phyloP scores from a whole-genome alignment of 306 rosid species.

The Prunus fruticosa region DNA sequence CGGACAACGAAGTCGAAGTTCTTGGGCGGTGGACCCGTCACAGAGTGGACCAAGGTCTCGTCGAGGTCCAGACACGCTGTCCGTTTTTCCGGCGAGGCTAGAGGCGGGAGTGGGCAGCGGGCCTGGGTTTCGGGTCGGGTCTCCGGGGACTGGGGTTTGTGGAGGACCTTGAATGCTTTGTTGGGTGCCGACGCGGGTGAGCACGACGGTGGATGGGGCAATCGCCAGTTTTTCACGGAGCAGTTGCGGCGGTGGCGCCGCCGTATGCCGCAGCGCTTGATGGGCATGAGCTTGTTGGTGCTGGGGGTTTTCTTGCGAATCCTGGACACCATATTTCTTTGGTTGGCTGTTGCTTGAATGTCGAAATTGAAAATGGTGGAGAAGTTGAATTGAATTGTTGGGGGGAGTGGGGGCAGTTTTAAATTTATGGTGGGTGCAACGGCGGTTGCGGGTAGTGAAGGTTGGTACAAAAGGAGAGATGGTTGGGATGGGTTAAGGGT shows the following conservation, averaged over 20 bases:
- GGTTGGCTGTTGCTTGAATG: neutral
- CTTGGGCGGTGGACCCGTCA: conserved; percentile 44
- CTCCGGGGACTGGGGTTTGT: conserved; percentile 13
- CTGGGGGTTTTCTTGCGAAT: conserved; percentile 35
- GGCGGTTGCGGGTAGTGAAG: conserved; percentile 47
- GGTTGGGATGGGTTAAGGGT: neutral
- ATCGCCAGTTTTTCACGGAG: conserved; percentile 14
- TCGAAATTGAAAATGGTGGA: neutral
- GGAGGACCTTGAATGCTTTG: conserved; percentile 47
- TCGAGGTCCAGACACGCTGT: conserved; percentile 82
- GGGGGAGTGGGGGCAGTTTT: conserved; percentile 11
- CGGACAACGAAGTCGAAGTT: conserved; percentile 66
- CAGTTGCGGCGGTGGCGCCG: neutral
- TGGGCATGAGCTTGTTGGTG: conserved; percentile 7
- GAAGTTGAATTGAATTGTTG: neutral
- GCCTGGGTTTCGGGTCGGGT: neutral
- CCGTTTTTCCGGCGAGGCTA: conserved; percentile 28
- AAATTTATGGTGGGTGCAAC: conserved; percentile 64
- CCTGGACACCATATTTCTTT: conserved; percentile 64
- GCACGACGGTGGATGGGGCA: conserved; percentile 58
- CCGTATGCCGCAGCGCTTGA: neutral
- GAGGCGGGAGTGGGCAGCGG: conserved; percentile 27
- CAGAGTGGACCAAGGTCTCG: conserved; percentile 75
- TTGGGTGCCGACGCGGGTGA: conserved; percentile 39
- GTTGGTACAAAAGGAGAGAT: conserved; percentile 48